A percentile compares a stretch with the other conserved stretches of the same genome.
Evolutionary conservation across 2,329 filamentous ascomycete species (phyloP).

Genomic region (Cadophora sp.): DNA sequence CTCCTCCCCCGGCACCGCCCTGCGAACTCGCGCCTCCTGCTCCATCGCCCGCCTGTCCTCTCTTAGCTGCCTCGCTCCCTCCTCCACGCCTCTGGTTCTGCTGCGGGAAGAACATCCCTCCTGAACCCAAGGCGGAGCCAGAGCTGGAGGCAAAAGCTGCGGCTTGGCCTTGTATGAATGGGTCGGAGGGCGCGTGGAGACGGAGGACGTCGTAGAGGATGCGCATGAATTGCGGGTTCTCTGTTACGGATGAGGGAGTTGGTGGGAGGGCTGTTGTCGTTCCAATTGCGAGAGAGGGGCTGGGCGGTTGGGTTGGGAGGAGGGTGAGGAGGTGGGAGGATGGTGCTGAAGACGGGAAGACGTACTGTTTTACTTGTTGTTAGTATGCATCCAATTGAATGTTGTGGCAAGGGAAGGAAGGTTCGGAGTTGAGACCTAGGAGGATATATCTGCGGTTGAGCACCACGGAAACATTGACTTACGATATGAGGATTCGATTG

Average conservation of each 20-base stretch:
- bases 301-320: slow-evolving; percentile 64
- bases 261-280: slow-evolving; percentile 65
- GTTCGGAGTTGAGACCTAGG: neutral
- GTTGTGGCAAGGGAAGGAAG: neutral
- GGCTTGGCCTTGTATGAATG: slow-evolving; percentile 61
- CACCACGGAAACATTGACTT: slow-evolving; percentile 10
- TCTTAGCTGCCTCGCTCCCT: slow-evolving; percentile 44
- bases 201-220: slow-evolving; percentile 64
- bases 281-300: slow-evolving; percentile 61
- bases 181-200: slow-evolving; percentile 63
- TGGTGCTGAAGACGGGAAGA: slow-evolving; percentile 57
- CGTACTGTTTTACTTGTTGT: slow-evolving; percentile 55
- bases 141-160: slow-evolving; percentile 65
- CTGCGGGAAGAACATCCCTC: slow-evolving; percentile 58
- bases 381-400: neutral
- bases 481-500: slow-evolving; percentile 44
- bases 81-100: slow-evolving; percentile 16
- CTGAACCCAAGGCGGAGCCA: slow-evolving; percentile 58
- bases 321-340: slow-evolving; percentile 63
- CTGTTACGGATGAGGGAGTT: slow-evolving; percentile 63
- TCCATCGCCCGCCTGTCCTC: slow-evolving; percentile 53
- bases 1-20: slow-evolving; percentile 66
- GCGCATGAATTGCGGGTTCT: slow-evolving; percentile 64
- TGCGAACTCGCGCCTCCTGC: slow-evolving; percentile 63
- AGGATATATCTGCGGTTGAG: neutral